Base-by-base conservation (phyloP, 1,139 yeast species). In the Debaryomyces fabryi region DNA sequence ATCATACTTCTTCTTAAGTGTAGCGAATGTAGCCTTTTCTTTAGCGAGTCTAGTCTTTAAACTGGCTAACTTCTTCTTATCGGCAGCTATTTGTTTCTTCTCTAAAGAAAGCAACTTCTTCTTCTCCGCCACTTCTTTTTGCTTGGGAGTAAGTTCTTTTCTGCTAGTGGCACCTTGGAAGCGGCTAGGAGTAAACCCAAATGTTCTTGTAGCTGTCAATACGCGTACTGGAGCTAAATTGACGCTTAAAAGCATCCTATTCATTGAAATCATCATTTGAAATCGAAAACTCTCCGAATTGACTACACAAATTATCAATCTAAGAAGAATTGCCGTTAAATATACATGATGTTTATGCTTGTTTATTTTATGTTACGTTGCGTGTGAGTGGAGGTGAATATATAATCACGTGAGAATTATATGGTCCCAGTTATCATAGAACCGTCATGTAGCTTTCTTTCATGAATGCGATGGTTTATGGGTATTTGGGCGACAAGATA, bases 11-110 rank as follows among this genome's bases (percentile, higher is more conserved):
- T 50, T 54, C 48, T 65, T 59, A 45, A 64, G 54, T 36, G 51
- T 55, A 39, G 54, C 54, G 39, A 59, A 60, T 15, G 55, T 52
- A n/a, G 45, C 40, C 51, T 63, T 65, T 53, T 68, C 72, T 52
- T 63, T 64, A 42, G 55, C 48, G 38, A 69, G 55, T 50, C 56
- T 56, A 16, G 52, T 35, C 43, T 54, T 56, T 52, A 61, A 53
- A 39, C 36, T 47, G 29, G 24, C 52, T 53, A 51, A 52, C 39
- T 37, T 48, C 52, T 56, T 51, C 41, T 52, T 53, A 18, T 50
- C 48, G 6, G 44, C 44, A 6, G 46, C 46, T 7, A 43, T 27
- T 38, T 46, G 42, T 41, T 52, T 56, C 35, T 46, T 54, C 7
- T 51, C 49, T 18, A 46, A 48, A 9, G 51, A 42, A 25, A 46